Base-by-base conservation (phyloP, 805 yeast genomes). In the Candida schatavii region DNA sequence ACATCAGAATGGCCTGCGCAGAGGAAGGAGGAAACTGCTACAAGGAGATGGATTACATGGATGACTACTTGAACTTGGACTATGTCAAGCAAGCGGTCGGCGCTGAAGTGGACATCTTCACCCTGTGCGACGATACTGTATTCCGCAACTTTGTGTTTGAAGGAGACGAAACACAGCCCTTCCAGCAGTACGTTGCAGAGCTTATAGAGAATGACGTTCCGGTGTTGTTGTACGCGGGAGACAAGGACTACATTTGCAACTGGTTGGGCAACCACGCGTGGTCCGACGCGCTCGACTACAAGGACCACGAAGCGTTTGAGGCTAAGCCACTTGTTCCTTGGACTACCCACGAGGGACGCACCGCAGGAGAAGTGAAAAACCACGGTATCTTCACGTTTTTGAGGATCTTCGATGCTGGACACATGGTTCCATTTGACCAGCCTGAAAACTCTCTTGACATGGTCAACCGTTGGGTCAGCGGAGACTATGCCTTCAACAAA, bases 121-220 rank as follows among this genome's bases (percentile, higher is more conserved):
- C 77, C 17, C 40, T 59, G 15, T 77, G 83, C 58, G 74, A 73
- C 56, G 76, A 74, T 50, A 73, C 67, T 37, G 77, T 77, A 21
- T 71, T 70, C 57, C 61, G 65, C 50, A 74, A 73, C 58, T 78
- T 78, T 52, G 50, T 70, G 48, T 72, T 73, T 54, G 73, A 76
- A 25, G 88, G 88, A 35, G 89, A 83, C 63, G 80, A 81, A 74
- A 68, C 72, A 73, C 75, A 71, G 53, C 87, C 88, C 13, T 80
- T 71, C 75, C 93, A 88, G 60, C 77, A 73, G 52, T 80, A 78
- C 39, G 81, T 69, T 18, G 61, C 69, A 17, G 64, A 65, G 51
- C 46, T 74, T 56, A 50, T 70, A 44, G 73, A 70, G 41, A 46
- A 56, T 15, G 64, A 52, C 25, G 41, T 70, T 34, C 74, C 74